A percentile compares a stretch with the other conserved stretches of the same genome.
phyloP scores from a whole-genome alignment of 768 basidiomycete genomes.

The Lactarius tabidus region DNA sequence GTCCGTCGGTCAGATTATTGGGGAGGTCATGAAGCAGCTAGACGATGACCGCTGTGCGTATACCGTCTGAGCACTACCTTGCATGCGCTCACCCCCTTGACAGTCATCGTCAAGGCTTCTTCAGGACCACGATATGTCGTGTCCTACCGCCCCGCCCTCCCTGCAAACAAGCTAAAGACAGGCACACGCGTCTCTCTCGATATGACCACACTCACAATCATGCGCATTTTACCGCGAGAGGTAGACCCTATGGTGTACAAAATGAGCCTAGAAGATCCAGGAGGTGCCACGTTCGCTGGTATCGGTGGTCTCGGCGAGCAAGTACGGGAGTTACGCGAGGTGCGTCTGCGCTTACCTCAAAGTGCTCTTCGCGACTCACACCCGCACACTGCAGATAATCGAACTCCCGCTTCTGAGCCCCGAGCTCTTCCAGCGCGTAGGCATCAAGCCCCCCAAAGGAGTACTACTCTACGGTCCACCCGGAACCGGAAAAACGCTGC shows the following conservation, averaged over 20 bases:
- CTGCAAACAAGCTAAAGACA: slow-evolving; percentile 86
- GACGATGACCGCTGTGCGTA: slow-evolving; percentile 93
- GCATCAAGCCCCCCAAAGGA: slow-evolving; percentile 94
- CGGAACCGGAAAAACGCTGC: slow-evolving; percentile 93
- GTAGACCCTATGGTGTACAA: slow-evolving; percentile 99
- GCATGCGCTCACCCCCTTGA: slow-evolving; percentile 6
- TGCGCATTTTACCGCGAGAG: slow-evolving; percentile 96
- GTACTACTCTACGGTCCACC: slow-evolving; percentile 96
- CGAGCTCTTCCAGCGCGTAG: slow-evolving; percentile 91
- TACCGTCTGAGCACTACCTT: background rate
- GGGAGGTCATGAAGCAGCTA: slow-evolving; percentile 97
- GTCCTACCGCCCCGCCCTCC: slow-evolving; percentile 89
- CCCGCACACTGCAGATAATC: slow-evolving; percentile 60
- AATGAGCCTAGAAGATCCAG: slow-evolving; percentile 98
- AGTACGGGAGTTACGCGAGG: slow-evolving; percentile 94
- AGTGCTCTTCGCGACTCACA: background rate
- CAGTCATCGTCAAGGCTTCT: slow-evolving; percentile 98
- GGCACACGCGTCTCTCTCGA: slow-evolving; percentile 96
- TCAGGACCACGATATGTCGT: slow-evolving; percentile 98
- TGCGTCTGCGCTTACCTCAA: slow-evolving; percentile 34
- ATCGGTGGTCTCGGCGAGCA: slow-evolving; percentile 96
- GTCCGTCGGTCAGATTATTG: slow-evolving; percentile 98
- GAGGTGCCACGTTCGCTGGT: slow-evolving; percentile 91
- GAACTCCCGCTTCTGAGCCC: slow-evolving; percentile 93
- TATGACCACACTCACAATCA: slow-evolving; percentile 98